Evolutionary conservation across 306 rosid genomes (phyloP), one percentile per base, ranked within the genome.

Genomic region (Prunus mume): DNA sequence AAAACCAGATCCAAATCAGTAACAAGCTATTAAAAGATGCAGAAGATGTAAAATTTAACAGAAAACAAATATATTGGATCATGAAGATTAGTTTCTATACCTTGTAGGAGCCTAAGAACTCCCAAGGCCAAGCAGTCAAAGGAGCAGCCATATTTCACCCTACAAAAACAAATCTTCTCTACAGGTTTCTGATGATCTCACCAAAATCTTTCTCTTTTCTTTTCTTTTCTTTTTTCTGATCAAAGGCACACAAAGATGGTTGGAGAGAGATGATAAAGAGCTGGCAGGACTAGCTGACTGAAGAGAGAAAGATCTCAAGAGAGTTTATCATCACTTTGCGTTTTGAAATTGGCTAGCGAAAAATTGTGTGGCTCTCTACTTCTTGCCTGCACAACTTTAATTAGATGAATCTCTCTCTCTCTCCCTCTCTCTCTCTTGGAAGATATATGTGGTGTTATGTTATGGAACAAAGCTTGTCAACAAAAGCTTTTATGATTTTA

Each of bases 41-140:
- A 38, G 43, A 34, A 38, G 13, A 54, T 12, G 52, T 49, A 12
- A 3, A 34, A 46, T 50, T 20, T 13, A 10, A 47, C 2, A 13
- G 22, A 24, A 50, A 30, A 6, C 8, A 46, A 28, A 76, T 54
- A 10, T 30, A 38, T 5, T 18, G 2, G 27, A 24, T 9, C 27
- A 56, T 14, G 9, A 14, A 62, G 43, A 38, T 3, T 3, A 9
- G 4, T 22, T 28, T 28, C 0, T 67, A 19, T 85, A 94, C 99
- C 97, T 95, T 95, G 79, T 68, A 91, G 46, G 57, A 19, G 72
- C 99, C 97, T 69, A 92, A 57, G 50, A 90, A 87, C 46, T 90
- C 89, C 97, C 99, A 89, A 9, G 97, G 99, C 97, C 97, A 92
- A 73, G 89, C 34, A n/a, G 97, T 80, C 78, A 92, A 78, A 73